Base-by-base conservation (phyloP, 129 eudicot genomes). In the Flaveria robusta region DNA sequence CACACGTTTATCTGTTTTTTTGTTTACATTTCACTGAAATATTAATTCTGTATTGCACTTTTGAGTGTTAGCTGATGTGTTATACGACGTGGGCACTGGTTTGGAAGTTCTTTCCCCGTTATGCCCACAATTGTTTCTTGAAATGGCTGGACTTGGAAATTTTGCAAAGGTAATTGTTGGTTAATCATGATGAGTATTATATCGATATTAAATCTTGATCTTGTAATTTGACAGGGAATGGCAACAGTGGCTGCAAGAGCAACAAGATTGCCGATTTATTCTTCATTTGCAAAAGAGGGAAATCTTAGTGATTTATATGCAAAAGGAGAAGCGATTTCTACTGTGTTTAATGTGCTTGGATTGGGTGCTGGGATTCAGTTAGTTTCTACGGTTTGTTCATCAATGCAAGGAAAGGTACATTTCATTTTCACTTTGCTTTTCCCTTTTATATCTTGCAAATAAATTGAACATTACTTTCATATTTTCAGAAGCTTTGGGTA, bases 281-380 rank as follows among this genome's bases (percentile, higher is more conserved):
- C 99, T 74, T 91, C 99, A 12, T 94, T 94, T 68, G 99, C 99
- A 37, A 94, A 94, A 83, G 99, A 94, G 81, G 99, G 99, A 11
- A 94, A 94, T 79, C 97, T 94, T 19, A 94, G 99, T 68, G 99
- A 94, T 72, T 86, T 94, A 74, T 94, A 89, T 79, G 99, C 99
- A 73, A 94, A 94, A 86, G 97, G 99, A 47, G 99, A 94, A 79
- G 99, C 99, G 39, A 89, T 94, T 66, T 94, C 99, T 18, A 91
- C 99, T 14, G 90, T 94, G 22, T 94, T 87, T 74, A 94, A 94
- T 75, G 81, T 81, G 22, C 12, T 75, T 50, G 85, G 85, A 59
- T 81, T 81, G 27, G 85, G 85, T 72, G 81, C 81, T 20, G 85
- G 85, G 73, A 81, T 81, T 70, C 76, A 75, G 47, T 75, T 81